A percentile compares a stretch with the other conserved stretches of the same genome.
Evolutionary conservation across 164 flowering plant species (phyloP).

Genomic region (Vitis cinerea): DNA sequence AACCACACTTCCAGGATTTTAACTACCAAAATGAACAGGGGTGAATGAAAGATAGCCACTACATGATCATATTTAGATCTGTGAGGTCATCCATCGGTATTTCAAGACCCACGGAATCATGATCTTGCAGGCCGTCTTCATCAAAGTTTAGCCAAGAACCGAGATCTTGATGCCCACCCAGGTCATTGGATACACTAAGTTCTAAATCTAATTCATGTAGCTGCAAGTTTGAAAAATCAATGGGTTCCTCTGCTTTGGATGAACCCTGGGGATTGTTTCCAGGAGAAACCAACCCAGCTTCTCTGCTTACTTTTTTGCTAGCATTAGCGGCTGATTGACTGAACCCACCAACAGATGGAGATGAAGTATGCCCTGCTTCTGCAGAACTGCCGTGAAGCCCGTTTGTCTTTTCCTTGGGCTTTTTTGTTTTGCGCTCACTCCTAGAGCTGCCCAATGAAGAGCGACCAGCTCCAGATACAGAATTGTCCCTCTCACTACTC

Average conservation of each 20-base stretch:
- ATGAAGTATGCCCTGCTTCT: constrained; percentile 24
- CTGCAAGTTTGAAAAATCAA: constrained; percentile 40
- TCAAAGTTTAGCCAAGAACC: constrained; percentile 40
- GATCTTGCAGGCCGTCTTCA: constrained; percentile 33
- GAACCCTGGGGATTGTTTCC: constrained; percentile 21
- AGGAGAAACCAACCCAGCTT: constrained; percentile 13
- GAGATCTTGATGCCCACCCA: constrained; percentile 29
- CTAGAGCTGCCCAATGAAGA: constrained; percentile 14
- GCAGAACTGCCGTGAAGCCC: constrained; percentile 28
- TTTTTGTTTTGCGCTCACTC: constrained; percentile 25
- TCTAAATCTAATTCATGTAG: constrained; percentile 44
- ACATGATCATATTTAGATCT: constrained; percentile 31
- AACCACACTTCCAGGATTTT: neutral
- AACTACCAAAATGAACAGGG: constrained; percentile 1
- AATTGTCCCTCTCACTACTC: constrained; percentile 29
- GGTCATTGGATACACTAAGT: constrained; percentile 32
- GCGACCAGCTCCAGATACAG: constrained; percentile 10
- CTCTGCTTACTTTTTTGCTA: constrained; percentile 23
- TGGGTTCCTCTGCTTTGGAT: constrained; percentile 35
- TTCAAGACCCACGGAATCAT: constrained; percentile 29
- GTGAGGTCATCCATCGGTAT: constrained; percentile 42
- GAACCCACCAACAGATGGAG: constrained; percentile 22
- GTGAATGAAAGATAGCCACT: neutral
- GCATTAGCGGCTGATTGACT: constrained; percentile 19
- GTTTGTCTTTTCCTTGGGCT: constrained; percentile 28